Conservation (phyloP, 2,329 filamentous ascomycete species). For the Pseudogymnoascus sp. region DNA sequence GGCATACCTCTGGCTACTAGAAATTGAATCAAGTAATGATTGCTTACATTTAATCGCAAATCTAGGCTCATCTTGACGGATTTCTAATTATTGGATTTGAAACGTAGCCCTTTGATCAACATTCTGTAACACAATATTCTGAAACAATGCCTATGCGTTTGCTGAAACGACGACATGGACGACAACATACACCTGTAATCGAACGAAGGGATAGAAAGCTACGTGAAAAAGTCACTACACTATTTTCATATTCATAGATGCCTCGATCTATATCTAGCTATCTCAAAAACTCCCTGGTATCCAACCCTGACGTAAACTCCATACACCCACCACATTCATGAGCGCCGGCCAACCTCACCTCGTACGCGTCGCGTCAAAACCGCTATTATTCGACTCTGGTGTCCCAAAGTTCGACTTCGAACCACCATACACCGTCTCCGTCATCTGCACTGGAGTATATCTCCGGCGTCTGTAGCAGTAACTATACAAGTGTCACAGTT, state of each 20-base stretch:
- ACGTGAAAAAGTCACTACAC: not conserved
- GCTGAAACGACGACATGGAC: not conserved
- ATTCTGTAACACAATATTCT: too few species aligned
- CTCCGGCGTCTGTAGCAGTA: not conserved
- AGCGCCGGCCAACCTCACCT: not conserved
- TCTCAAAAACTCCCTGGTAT: not conserved
- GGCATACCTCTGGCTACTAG: too few species aligned
- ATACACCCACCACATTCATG: not conserved
- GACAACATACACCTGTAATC: not conserved
- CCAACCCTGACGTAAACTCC: not conserved
- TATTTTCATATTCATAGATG: not conserved
- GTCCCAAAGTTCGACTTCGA: slow-evolving; percentile 2
- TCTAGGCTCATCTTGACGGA: too few species aligned
- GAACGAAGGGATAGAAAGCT: not conserved
- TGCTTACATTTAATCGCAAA: too few species aligned
- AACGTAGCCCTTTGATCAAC: too few species aligned
- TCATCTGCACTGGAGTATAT: not conserved
- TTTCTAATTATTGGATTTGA: too few species aligned
- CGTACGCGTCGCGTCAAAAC: not conserved
- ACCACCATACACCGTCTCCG: not conserved
- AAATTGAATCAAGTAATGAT: too few species aligned
- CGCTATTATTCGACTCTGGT: not conserved
- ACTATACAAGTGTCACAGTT: not conserved
- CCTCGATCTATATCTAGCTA: not conserved
- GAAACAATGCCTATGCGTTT: not conserved